These are phyloP conservation scores for Apostasia shenzhenica DNA, from an alignment of 106 monocot species.

Conservation along the genomic window DNA sequence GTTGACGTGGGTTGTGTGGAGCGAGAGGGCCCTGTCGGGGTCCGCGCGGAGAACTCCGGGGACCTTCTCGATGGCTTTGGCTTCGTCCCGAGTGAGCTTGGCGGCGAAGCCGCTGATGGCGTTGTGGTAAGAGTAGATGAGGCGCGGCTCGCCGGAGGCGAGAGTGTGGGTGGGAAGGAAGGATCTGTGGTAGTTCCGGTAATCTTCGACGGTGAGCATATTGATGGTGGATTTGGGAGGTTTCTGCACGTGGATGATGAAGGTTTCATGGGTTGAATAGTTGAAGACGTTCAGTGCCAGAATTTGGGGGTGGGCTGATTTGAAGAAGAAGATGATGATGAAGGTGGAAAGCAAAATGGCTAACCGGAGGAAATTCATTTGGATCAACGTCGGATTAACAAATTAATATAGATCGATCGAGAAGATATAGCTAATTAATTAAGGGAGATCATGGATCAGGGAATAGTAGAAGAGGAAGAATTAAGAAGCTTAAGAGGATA, in stretches of 20 bases:
- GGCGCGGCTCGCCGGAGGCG: slow-evolving; percentile 12
- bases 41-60: slow-evolving; percentile 4
- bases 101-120: slow-evolving; percentile 20
- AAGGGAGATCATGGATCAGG: no score
- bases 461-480: no score
- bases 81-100: slow-evolving; percentile 9
- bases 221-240: not conserved
- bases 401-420: no score
- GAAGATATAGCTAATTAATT: no score
- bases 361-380: no score
- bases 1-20: slow-evolving; percentile 12
- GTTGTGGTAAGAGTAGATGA: slow-evolving; percentile 14
- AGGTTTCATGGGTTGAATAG: slow-evolving; percentile 9
- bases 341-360: not conserved
- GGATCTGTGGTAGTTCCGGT: slow-evolving; percentile 8
- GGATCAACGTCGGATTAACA: no score
- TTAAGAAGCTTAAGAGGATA: no score
- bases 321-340: slow-evolving; percentile 2
- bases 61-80: not conserved
- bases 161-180: slow-evolving; percentile 8
- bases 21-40: slow-evolving; percentile 4
- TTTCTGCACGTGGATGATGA: slow-evolving; percentile 12
- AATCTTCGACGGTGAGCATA: not conserved
- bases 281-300: not conserved
- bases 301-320: not conserved